Evolutionary conservation across 768 basidiomycete species (phyloP).

Genomic region (Tricholoma matsutake): DNA sequence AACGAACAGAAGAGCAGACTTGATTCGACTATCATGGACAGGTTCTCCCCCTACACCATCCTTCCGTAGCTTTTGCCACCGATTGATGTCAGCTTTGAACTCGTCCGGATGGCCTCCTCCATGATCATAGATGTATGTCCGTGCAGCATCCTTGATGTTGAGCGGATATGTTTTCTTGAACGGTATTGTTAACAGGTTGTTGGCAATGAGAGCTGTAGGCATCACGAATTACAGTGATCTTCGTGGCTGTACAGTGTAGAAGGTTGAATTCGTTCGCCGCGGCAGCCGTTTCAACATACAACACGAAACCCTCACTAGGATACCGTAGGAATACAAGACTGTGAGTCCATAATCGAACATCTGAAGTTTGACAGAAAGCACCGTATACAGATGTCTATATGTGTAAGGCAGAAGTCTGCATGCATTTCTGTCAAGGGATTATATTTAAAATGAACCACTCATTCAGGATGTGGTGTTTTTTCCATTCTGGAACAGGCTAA

Average conservation of each 20-base stretch:
- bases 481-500: background rate
- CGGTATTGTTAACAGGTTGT: conserved; percentile 69
- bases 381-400: background rate
- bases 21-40: conserved; percentile 55
- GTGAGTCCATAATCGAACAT: background rate
- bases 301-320: background rate
- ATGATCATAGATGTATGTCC: conserved; percentile 66
- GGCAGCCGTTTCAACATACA: background rate
- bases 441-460: background rate
- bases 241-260: background rate
- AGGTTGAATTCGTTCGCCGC: background rate
- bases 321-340: background rate
- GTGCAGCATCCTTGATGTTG: conserved; percentile 51
- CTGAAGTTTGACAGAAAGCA: background rate
- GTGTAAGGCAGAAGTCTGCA: no score
- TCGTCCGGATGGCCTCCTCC: conserved; percentile 79
- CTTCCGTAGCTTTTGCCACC: conserved; percentile 66
- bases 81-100: conserved; percentile 72
- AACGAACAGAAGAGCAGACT: conserved; percentile 57
- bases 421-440: no score
- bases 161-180: conserved; percentile 66
- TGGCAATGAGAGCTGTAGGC: background rate
- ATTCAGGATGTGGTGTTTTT: background rate
- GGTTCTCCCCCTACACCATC: conserved; percentile 42
- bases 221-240: background rate